Evolutionary conservation across 2,329 filamentous ascomycete genomes (phyloP), one percentile per base, ranked within the genome.

Genomic region (Colletotrichum sublineola): DNA sequence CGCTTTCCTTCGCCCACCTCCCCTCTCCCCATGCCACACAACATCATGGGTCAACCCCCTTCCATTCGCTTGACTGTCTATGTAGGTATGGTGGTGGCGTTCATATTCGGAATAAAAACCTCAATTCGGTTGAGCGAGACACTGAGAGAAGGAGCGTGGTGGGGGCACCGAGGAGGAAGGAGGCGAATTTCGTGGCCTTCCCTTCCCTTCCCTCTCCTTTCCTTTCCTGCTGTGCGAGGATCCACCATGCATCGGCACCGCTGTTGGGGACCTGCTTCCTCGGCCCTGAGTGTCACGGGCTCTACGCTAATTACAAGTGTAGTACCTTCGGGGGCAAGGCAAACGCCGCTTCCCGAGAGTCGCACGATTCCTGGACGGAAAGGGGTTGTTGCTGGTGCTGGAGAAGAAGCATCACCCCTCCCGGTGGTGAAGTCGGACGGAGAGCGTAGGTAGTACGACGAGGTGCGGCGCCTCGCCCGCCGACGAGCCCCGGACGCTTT

Each of bases 51-150:
- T 48, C 44, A 48, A 48, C 44, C 44, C 44, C 7, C 20, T 42
- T 15, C 20, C 1, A 1, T 48, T n/a, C 42, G 42, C 7, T 20
- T 3, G 20, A 48, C 44, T 8, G 44, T 20, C 24, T 24, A 24
- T 24, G 24, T 24, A 24, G 1, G 20, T 48, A 12, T n/a, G 44
- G 44, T n/a, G 20, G 44, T 5, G 20, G 44, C n/a, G 0, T 48
- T 20, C 44, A n/a, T 15, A 42, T 60, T 11, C 18, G 57, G 57
- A 48, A 58, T 42, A 44, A 29, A 52, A 52, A 29, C 29, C 50
- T 42, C 42, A 52, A 57, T 63, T 50, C 58, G 58, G 36, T 46
- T n/a, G 50, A 44, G 50, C 64, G 68, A 71, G 64, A 71, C 68
- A 46, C 33, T 58, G 57, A 29, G 40, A 63, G 64, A 68, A 53